These are phyloP conservation scores for Drechmeria coniospora DNA, from an alignment of 2,329 filamentous ascomycete species.

Conservation along the genomic window DNA sequence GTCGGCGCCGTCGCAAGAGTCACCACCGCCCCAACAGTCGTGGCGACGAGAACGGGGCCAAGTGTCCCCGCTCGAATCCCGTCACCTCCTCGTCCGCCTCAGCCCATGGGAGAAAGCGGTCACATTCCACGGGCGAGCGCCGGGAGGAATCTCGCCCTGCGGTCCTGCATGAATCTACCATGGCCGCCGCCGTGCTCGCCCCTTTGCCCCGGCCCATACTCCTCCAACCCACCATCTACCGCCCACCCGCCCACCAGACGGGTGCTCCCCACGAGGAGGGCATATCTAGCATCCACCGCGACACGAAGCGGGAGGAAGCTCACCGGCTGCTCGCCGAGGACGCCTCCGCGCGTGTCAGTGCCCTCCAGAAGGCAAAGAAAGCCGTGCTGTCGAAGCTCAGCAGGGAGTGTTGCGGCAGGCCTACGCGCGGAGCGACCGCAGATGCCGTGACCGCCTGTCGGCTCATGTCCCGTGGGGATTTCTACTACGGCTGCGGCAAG, in stretches of 20 bases:
- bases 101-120: slow-evolving; percentile 4
- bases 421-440: slow-evolving; percentile 11
- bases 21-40: slow-evolving; percentile 15
- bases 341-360: slow-evolving; percentile 34
- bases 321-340: slow-evolving; percentile 43
- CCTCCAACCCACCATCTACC: slow-evolving; percentile 41
- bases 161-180: slow-evolving; percentile 17
- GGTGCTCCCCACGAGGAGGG: slow-evolving; percentile 20
- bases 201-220: slow-evolving; percentile 35
- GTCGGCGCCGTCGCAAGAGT: slow-evolving; percentile 22
- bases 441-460: slow-evolving; percentile 20
- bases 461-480: slow-evolving; percentile 14
- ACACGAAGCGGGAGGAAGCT: slow-evolving; percentile 38
- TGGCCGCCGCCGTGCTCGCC: slow-evolving; percentile 34
- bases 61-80: slow-evolving; percentile 6
- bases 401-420: slow-evolving; percentile 29
- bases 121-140: background rate
- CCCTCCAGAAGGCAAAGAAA: slow-evolving; percentile 43
- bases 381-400: slow-evolving; percentile 44
- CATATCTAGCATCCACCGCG: slow-evolving; percentile 42
- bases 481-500: slow-evolving; percentile 15
- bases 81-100: slow-evolving; percentile 9
- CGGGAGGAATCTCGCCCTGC: no score
- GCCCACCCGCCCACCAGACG: slow-evolving; percentile 15
- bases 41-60: slow-evolving; percentile 7